Evolutionary conservation across 208 protist species (phyloP).

Genomic region (Acanthamoeba lenticulata): DNA sequence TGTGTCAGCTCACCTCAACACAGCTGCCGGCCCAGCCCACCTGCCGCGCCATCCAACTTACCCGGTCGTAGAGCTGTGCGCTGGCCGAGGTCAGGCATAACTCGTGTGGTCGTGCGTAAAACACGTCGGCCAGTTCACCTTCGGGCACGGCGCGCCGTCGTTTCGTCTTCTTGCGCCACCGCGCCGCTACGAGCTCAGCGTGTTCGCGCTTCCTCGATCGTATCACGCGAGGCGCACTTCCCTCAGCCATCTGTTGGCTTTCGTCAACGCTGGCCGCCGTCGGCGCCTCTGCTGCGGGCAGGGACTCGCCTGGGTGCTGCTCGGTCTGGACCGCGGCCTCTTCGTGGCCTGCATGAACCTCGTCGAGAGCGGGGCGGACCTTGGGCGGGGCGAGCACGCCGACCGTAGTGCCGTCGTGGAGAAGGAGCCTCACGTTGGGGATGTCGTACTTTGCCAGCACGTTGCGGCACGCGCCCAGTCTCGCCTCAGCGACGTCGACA

Average conservation of each 20-base stretch:
- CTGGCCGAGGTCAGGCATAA: slow-evolving; percentile 5
- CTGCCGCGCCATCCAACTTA: background rate
- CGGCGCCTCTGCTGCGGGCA: background rate
- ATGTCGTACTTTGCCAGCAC: slow-evolving; percentile 80
- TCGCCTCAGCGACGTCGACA: slow-evolving; percentile 64
- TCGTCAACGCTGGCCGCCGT: background rate
- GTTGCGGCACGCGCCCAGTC: slow-evolving; percentile 73
- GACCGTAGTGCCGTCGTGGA: slow-evolving; percentile 76
- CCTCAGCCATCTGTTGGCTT: background rate
- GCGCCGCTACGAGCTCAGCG: background rate
- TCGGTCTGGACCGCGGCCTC: background rate
- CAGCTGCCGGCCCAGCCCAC: no score
- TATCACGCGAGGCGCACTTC: background rate
- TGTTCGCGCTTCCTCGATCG: background rate
- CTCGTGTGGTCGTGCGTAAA: slow-evolving; percentile 24
- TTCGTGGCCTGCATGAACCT: background rate
- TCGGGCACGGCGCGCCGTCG: background rate
- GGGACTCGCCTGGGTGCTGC: background rate
- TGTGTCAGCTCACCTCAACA: background rate
- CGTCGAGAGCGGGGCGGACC: background rate
- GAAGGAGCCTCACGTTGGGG: slow-evolving; percentile 71
- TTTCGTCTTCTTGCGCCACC: slow-evolving; percentile 32
- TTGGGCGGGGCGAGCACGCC: slow-evolving; percentile 44
- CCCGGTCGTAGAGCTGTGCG: slow-evolving; percentile 44
- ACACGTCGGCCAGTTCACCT: slow-evolving; percentile 9